Percentiles rank a stretch among this genome's conserved stretches.
Conservation (phyloP, 257 asterid genomes). For the Parsonsia alboflavescens region DNA sequence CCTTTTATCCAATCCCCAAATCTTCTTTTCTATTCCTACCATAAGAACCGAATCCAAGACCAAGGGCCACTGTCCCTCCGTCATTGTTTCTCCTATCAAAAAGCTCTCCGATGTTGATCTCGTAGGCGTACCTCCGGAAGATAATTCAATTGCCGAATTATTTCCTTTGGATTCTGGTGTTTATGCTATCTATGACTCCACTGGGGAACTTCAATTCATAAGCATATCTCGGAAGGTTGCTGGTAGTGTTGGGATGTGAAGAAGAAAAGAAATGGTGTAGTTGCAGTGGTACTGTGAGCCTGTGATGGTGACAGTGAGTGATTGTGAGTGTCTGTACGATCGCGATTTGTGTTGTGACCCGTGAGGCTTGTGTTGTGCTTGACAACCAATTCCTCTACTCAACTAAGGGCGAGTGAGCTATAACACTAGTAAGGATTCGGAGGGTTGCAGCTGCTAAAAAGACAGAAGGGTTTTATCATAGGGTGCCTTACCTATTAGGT, state of each 20-base stretch:
- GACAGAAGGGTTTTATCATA: no score
- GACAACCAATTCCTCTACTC: no score
- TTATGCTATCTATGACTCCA: slow-evolving; percentile 61
- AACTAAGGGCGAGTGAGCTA: no score
- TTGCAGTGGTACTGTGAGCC: no score
- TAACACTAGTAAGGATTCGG: no score
- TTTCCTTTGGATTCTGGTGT: slow-evolving; percentile 76
- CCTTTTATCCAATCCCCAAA: slow-evolving; percentile 35
- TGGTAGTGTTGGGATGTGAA: slow-evolving; percentile 73
- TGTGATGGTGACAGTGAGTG: no score
- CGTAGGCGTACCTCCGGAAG: slow-evolving; percentile 47
- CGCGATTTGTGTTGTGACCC: no score
- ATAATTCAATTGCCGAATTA: slow-evolving; percentile 27
- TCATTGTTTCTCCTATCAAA: slow-evolving; percentile 59
- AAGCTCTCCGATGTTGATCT: slow-evolving; percentile 58
- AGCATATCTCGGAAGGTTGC: slow-evolving; percentile 84
- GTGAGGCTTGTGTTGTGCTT: no score
- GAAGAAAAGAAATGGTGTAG: no score
- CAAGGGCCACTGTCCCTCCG: slow-evolving; percentile 28
- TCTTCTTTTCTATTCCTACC: slow-evolving; percentile 24
- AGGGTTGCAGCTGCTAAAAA: no score
- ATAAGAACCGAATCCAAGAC: slow-evolving; percentile 11
- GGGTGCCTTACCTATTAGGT: no score
- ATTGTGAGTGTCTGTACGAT: no score
- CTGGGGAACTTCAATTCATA: slow-evolving; percentile 68